A percentile compares a stretch with the other conserved stretches of the same genome.
phyloP scores from a whole-genome alignment of 2,329 filamentous ascomycete species.

The Phialophora verrucosa region DNA sequence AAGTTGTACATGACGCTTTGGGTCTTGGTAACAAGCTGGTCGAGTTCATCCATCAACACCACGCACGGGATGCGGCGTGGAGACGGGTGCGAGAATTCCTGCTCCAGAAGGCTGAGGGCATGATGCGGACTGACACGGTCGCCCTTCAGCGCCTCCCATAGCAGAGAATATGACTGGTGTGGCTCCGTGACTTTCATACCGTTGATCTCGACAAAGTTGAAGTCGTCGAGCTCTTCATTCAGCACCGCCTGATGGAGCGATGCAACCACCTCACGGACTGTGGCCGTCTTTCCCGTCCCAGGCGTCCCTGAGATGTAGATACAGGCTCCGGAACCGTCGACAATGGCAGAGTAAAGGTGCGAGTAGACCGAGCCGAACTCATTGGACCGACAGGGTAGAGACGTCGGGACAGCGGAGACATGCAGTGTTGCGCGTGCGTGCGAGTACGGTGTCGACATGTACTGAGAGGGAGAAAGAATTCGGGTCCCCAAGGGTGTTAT shows the following conservation, averaged over 20 bases:
- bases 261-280: slow-evolving; percentile 90
- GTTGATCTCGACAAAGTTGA: slow-evolving; percentile 99
- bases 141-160: slow-evolving; percentile 95
- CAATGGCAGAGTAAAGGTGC: slow-evolving; percentile 91
- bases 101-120: slow-evolving; percentile 85
- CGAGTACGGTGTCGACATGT: slow-evolving; percentile 85
- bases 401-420: slow-evolving; percentile 88
- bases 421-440: slow-evolving; percentile 87
- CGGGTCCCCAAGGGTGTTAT: slow-evolving; percentile 95
- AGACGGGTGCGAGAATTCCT: slow-evolving; percentile 89
- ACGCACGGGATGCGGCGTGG: slow-evolving; percentile 91
- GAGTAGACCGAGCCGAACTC: slow-evolving; percentile 94
- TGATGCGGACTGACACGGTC: slow-evolving; percentile 91
- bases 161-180: slow-evolving; percentile 89
- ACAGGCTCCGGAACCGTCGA: slow-evolving; percentile 89
- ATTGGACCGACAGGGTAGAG: slow-evolving; percentile 86
- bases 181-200: slow-evolving; percentile 99
- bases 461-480: slow-evolving; percentile 71
- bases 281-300: slow-evolving; percentile 96
- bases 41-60: slow-evolving; percentile 96
- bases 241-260: slow-evolving; percentile 86
- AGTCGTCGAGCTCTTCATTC: slow-evolving; percentile 92
- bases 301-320: slow-evolving; percentile 99
- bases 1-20: slow-evolving; percentile 99
- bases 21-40: slow-evolving; percentile 96